Percentiles rank a stretch among this genome's conserved stretches.
These are phyloP conservation scores for Sclerotinia minor DNA, from an alignment of 2,329 filamentous ascomycete species.

Conservation along the genomic window DNA sequence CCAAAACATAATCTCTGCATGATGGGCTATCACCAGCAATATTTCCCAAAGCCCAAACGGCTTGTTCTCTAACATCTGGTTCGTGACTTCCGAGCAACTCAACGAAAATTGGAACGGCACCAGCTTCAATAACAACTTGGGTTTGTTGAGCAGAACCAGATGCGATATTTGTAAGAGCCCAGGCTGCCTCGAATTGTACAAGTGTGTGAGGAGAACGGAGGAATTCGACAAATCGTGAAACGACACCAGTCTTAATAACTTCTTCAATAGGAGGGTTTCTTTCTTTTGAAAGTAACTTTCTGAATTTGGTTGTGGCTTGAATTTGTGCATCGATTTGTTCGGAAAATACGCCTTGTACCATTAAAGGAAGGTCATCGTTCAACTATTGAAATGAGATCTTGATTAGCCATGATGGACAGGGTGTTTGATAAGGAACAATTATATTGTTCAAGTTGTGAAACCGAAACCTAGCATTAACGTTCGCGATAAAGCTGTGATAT, in stretches of 20 bases:
- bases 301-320: constrained; percentile 95
- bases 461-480: constrained; percentile 1
- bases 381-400: constrained; percentile 57
- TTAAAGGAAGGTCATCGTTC: constrained; percentile 95
- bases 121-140: constrained; percentile 97
- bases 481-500: constrained; percentile 25
- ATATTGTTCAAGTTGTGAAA: constrained; percentile 19
- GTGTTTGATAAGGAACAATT: constrained; percentile 22
- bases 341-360: constrained; percentile 97
- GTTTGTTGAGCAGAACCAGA: constrained; percentile 96
- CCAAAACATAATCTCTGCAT: constrained; percentile 94
- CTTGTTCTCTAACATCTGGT: constrained; percentile 96
- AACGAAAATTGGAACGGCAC: constrained; percentile 97
- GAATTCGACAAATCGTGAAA: constrained; percentile 97
- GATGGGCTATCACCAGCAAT: constrained; percentile 98
- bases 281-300: constrained; percentile 97
- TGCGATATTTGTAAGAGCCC: constrained; percentile 98
- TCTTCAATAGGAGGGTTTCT: constrained; percentile 98
- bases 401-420: constrained; percentile 30
- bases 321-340: constrained; percentile 98
- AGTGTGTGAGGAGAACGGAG: constrained; percentile 95
- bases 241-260: constrained; percentile 98
- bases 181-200: constrained; percentile 98
- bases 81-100: constrained; percentile 94
- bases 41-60: constrained; percentile 97